Percentiles rank a stretch among this genome's conserved stretches.
Evolutionary conservation across 2,329 filamentous ascomycete genomes (phyloP).

Genomic region (Onygenales sp.): DNA sequence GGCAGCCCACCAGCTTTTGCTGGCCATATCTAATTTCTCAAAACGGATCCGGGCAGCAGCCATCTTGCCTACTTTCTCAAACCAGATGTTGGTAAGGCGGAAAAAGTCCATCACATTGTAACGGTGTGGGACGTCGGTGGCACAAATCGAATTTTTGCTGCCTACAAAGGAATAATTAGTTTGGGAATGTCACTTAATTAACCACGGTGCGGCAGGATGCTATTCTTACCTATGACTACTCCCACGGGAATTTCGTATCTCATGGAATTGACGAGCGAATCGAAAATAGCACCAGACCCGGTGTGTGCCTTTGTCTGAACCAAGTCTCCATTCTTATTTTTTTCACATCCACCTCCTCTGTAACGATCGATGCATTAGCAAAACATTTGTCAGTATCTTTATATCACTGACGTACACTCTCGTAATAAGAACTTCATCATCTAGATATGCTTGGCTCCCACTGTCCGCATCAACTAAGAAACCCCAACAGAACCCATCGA

Average conservation of each 20-base stretch:
- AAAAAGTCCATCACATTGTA: constrained; percentile 63
- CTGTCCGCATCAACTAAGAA: constrained; percentile 51
- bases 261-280: constrained; percentile 39
- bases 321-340: constrained; percentile 39
- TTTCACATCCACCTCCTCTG: constrained; percentile 46
- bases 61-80: constrained; percentile 41
- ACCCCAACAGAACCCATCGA: constrained; percentile 41
- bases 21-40: constrained; percentile 49
- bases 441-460: constrained; percentile 49
- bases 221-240: constrained; percentile 42
- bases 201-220: neutral
- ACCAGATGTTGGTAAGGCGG: constrained; percentile 59
- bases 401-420: constrained; percentile 40
- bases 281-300: constrained; percentile 25
- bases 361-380: constrained; percentile 11
- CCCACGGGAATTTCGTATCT: constrained; percentile 42
- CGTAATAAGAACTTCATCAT: constrained; percentile 54
- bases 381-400: neutral
- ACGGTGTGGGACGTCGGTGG: constrained; percentile 43
- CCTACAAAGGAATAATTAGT: constrained; percentile 34
- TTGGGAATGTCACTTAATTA: neutral
- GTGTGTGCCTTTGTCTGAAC: constrained; percentile 40
- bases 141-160: constrained; percentile 39
- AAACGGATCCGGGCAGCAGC: constrained; percentile 51
- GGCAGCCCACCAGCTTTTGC: constrained; percentile 52